Conservation (phyloP, 306 rosid species). For the Prunus armeniaca region DNA sequence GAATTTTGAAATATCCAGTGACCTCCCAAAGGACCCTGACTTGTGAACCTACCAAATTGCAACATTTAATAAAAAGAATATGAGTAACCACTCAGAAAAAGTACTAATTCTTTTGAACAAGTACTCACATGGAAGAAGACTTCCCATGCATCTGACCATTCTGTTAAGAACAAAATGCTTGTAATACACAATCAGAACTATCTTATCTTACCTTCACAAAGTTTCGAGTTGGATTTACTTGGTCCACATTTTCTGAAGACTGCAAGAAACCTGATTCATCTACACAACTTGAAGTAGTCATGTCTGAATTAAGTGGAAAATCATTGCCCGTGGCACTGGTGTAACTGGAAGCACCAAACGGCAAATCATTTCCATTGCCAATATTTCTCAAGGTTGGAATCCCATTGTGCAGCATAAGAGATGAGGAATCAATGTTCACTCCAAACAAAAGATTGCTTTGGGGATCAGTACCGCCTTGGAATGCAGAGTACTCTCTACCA, state of each 20-base stretch:
- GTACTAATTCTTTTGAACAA: neutral
- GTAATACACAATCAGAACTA: neutral
- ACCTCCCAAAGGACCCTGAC: constrained; percentile 70
- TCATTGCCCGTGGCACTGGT: constrained; percentile 49
- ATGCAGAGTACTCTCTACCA: constrained; percentile 71
- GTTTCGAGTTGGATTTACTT: constrained; percentile 56
- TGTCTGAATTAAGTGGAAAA: constrained; percentile 55
- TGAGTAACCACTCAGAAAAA: neutral
- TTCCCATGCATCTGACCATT: neutral
- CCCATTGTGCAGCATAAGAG: constrained; percentile 73
- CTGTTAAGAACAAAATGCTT: neutral
- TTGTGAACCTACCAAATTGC: constrained; percentile 58
- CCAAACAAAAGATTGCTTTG: constrained; percentile 82
- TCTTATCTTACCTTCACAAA: constrained; percentile 65
- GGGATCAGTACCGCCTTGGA: constrained; percentile 67
- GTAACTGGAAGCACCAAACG: constrained; percentile 61
- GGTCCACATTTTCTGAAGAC: constrained; percentile 59
- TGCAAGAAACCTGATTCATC: constrained; percentile 71
- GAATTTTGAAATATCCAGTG: constrained; percentile 74
- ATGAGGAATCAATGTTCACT: constrained; percentile 75
- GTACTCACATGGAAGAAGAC: neutral
- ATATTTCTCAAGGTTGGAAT: constrained; percentile 58
- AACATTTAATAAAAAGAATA: constrained; percentile 10
- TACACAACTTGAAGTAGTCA: constrained; percentile 55
- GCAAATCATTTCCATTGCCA: constrained; percentile 41